A percentile compares a stretch with the other conserved stretches of the same genome.
These are phyloP conservation scores for Aspergillus tamarii DNA, from an alignment of 2,329 filamentous ascomycete species.

Conservation along the genomic window DNA sequence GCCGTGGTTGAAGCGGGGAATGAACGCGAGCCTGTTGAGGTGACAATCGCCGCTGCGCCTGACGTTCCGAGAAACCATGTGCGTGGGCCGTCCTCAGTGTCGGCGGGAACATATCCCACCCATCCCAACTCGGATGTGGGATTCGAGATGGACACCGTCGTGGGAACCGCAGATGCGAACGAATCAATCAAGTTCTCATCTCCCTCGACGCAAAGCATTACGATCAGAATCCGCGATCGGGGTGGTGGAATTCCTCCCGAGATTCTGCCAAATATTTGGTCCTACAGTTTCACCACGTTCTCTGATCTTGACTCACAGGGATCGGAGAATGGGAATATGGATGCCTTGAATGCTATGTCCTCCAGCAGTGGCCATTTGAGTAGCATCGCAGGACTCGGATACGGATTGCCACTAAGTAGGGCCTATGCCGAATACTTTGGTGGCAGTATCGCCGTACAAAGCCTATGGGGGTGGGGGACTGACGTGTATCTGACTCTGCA, in stretches of 20 bases:
- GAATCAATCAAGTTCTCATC: constrained; percentile 37
- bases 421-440: constrained; percentile 99
- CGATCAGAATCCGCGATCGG: constrained; percentile 92
- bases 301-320: constrained; percentile 63
- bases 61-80: constrained; percentile 46
- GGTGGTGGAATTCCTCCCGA: constrained; percentile 89
- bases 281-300: constrained; percentile 96
- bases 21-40: constrained; percentile 79
- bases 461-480: constrained; percentile 87
- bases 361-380: constrained; percentile 71
- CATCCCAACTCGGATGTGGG: constrained; percentile 34
- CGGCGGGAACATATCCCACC: constrained; percentile 4
- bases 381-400: constrained; percentile 90
- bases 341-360: constrained; percentile 76
- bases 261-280: constrained; percentile 86
- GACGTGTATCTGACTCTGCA: constrained; percentile 67
- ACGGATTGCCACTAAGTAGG: constrained; percentile 84
- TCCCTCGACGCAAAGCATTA: constrained; percentile 74
- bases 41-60: constrained; percentile 80
- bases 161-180: constrained; percentile 33
- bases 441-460: constrained; percentile 92
- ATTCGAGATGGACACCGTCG: constrained; percentile 33
- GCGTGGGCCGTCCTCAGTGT: constrained; percentile 44
- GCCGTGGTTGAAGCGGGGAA: constrained; percentile 85
- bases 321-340: constrained; percentile 58